These are phyloP conservation scores for Aspergillus brunneoviolaceus DNA, from an alignment of 2,329 filamentous ascomycete genomes.

Conservation along the genomic window DNA sequence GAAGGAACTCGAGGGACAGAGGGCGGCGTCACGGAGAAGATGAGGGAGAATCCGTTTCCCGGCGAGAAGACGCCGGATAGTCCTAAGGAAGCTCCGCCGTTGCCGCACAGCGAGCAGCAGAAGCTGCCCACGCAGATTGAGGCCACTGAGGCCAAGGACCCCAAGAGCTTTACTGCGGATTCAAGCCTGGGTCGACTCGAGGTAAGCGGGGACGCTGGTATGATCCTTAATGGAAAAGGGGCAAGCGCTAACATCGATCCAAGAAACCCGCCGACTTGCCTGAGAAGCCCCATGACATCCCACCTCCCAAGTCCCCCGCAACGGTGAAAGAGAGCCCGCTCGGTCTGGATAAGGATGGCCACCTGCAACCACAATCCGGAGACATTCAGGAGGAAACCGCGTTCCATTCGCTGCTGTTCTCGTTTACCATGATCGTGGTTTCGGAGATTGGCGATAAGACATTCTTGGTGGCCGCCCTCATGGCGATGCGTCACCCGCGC, in stretches of 20 bases:
- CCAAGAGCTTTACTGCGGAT: constrained; percentile 41
- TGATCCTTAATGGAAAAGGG: no score
- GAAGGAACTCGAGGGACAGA: constrained; percentile 85
- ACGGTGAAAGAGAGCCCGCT: constrained; percentile 42
- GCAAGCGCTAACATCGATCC: neutral
- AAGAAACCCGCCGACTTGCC: constrained; percentile 83
- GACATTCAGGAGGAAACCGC: constrained; percentile 41
- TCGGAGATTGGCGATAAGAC: constrained; percentile 99
- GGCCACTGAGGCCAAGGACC: constrained; percentile 36
- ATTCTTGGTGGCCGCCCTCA: constrained; percentile 92
- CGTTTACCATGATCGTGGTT: constrained; percentile 94
- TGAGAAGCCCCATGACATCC: constrained; percentile 71
- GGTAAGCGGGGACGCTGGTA: constrained; percentile 42
- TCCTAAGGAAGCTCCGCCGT: constrained; percentile 79
- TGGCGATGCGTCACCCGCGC: constrained; percentile 98
- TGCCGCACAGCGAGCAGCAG: constrained; percentile 78
- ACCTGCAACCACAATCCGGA: constrained; percentile 34
- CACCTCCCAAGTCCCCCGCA: constrained; percentile 60
- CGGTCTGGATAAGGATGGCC: constrained; percentile 31
- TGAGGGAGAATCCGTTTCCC: constrained; percentile 70
- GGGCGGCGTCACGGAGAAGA: constrained; percentile 85
- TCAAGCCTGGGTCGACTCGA: constrained; percentile 53
- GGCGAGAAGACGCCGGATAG: constrained; percentile 73
- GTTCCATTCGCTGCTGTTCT: constrained; percentile 84
- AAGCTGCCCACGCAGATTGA: constrained; percentile 52